Evolutionary conservation across 192 early-diverging fungal species (phyloP).

Genomic region (Backusella morwellensis): DNA sequence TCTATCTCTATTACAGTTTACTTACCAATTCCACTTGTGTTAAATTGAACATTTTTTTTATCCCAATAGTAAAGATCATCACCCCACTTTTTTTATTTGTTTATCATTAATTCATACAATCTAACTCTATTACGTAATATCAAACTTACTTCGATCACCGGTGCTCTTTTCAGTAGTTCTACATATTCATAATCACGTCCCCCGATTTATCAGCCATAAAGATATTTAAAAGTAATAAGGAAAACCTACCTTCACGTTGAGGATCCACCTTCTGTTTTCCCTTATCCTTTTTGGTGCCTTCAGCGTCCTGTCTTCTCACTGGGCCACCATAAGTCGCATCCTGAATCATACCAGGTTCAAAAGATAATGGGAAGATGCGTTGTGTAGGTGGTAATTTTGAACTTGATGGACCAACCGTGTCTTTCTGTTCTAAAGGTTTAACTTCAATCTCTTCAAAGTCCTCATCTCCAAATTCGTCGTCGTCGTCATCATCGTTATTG

Average conservation of each 20-base stretch:
- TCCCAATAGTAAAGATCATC: constrained; percentile 70
- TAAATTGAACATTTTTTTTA: constrained; percentile 53
- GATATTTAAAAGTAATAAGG: neutral
- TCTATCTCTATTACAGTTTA: neutral
- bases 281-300: neutral
- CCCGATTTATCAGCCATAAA: neutral
- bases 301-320: neutral
- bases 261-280: constrained; percentile 14
- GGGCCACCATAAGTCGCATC: constrained; percentile 36
- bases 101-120: neutral
- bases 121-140: neutral
- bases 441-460: constrained; percentile 32
- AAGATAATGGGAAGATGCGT: constrained; percentile 35
- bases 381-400: constrained; percentile 28
- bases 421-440: neutral
- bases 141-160: constrained; percentile 47
- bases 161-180: constrained; percentile 56
- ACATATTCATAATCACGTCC: neutral
- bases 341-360: constrained; percentile 37
- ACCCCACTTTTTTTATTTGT: constrained; percentile 45
- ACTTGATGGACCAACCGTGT: neutral
- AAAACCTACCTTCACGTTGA: constrained; percentile 9
- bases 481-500: constrained; percentile 35
- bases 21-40: constrained; percentile 51
- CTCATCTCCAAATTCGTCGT: constrained; percentile 45